A percentile compares a stretch with the other conserved stretches of the same genome.
Evolutionary conservation across 2,329 filamentous ascomycete genomes (phyloP).

Genomic region (Venturia carpophila): DNA sequence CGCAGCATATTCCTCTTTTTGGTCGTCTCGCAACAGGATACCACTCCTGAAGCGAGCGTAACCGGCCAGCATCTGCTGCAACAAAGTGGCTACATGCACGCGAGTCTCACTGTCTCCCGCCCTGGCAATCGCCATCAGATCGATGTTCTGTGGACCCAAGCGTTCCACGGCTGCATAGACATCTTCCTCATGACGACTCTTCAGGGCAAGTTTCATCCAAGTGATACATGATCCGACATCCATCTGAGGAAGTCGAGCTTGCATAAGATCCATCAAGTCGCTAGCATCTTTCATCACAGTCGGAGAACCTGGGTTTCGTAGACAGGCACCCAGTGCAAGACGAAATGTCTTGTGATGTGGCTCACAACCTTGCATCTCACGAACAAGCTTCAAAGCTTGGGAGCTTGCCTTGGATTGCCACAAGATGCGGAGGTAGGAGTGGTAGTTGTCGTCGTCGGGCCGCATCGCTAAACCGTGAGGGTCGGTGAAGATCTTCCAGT

Average conservation of each 20-base stretch:
- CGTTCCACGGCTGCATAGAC: slow-evolving; percentile 20
- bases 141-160: slow-evolving; percentile 5
- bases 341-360: slow-evolving; percentile 49
- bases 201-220: slow-evolving; percentile 51
- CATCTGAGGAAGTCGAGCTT: slow-evolving; percentile 34
- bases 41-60: background rate
- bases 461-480: slow-evolving; percentile 47
- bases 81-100: background rate
- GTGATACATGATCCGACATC: slow-evolving; percentile 46
- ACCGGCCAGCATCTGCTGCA: background rate
- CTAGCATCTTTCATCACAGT: slow-evolving; percentile 59
- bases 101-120: background rate
- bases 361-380: slow-evolving; percentile 32
- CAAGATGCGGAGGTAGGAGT: slow-evolving; percentile 59
- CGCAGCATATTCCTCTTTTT: background rate
- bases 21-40: background rate
- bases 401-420: slow-evolving; percentile 58
- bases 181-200: slow-evolving; percentile 28
- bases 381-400: slow-evolving; percentile 52
- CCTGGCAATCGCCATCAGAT: slow-evolving; percentile 1
- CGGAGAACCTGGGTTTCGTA: slow-evolving; percentile 68
- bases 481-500: slow-evolving; percentile 67
- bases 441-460: slow-evolving; percentile 66
- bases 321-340: slow-evolving; percentile 65
- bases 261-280: slow-evolving; percentile 59